These are phyloP conservation scores for Penicillium sp. DNA, from an alignment of 2,329 filamentous ascomycete species.

Conservation along the genomic window DNA sequence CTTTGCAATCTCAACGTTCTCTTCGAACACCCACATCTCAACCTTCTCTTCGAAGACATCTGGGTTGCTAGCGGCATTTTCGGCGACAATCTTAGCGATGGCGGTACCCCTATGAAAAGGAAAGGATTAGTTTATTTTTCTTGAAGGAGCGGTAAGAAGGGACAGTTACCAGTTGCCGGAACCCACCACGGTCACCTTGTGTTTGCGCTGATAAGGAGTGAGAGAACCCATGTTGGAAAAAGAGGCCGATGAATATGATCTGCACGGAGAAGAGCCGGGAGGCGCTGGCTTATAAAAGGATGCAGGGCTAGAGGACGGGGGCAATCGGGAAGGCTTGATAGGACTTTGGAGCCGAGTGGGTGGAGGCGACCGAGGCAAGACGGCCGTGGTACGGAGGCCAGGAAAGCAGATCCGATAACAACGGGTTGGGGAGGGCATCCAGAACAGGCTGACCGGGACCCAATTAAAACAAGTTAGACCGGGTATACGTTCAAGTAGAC, in stretches of 20 bases:
- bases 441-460: slow-evolving; percentile 10
- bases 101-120: slow-evolving; percentile 76
- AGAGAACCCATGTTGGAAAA: slow-evolving; percentile 34
- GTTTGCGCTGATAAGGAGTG: slow-evolving; percentile 34
- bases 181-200: slow-evolving; percentile 71
- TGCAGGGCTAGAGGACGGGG: slow-evolving; percentile 13
- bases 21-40: slow-evolving; percentile 99
- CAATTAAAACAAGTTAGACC: slow-evolving; percentile 11
- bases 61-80: slow-evolving; percentile 78
- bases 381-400: slow-evolving; percentile 18
- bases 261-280: slow-evolving; percentile 15
- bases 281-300: slow-evolving; percentile 17
- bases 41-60: slow-evolving; percentile 84
- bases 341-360: slow-evolving; percentile 23
- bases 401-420: slow-evolving; percentile 24
- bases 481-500: slow-evolving; percentile 8
- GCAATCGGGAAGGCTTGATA: slow-evolving; percentile 17
- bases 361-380: slow-evolving; percentile 30
- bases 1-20: slow-evolving; percentile 74
- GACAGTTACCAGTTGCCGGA: slow-evolving; percentile 89
- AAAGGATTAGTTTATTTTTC: background rate
- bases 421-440: slow-evolving; percentile 17
- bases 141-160: background rate
- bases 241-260: slow-evolving; percentile 22
- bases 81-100: slow-evolving; percentile 93